Conservation (phyloP, 805 yeast genomes). For the Teunomyces kruisii region DNA sequence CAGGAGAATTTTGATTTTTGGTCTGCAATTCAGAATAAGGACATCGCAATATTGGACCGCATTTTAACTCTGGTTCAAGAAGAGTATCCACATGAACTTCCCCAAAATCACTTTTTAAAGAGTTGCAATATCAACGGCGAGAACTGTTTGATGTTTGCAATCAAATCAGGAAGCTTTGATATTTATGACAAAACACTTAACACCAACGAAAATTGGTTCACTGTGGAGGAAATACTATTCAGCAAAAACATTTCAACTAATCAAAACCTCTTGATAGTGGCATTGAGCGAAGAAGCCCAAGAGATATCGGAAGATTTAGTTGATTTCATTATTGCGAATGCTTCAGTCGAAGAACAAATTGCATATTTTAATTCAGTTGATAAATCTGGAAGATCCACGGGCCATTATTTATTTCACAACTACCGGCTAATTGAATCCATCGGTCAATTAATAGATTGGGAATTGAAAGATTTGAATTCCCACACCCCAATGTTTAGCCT, state of each 20-base stretch:
- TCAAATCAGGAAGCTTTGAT: constrained; percentile 45
- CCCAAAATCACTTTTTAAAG: constrained; percentile 21
- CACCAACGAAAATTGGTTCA: constrained; percentile 47
- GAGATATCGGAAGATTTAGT: constrained; percentile 48
- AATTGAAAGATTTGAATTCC: constrained; percentile 55
- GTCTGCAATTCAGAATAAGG: constrained; percentile 42
- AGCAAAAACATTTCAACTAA: constrained; percentile 57
- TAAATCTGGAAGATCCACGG: constrained; percentile 56
- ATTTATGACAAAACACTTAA: constrained; percentile 48
- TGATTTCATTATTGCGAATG: constrained; percentile 38
- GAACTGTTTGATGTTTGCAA: constrained; percentile 65
- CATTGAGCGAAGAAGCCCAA: constrained; percentile 55
- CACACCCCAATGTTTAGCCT: constrained; percentile 79
- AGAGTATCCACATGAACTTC: constrained; percentile 8
- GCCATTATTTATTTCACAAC: constrained; percentile 70
- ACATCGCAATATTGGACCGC: constrained; percentile 15
- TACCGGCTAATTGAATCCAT: constrained; percentile 48
- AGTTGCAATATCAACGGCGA: constrained; percentile 54
- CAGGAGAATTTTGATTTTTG: constrained; percentile 53
- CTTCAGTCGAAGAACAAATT: constrained; percentile 46
- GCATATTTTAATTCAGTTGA: constrained; percentile 55
- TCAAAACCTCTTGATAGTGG: constrained; percentile 57
- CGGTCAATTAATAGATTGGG: constrained; percentile 72
- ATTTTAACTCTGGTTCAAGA: constrained; percentile 1
- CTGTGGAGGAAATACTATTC: constrained; percentile 64